These are phyloP conservation scores for Asterophora lycoperdoides DNA, from an alignment of 768 basidiomycete species.

Conservation along the genomic window DNA sequence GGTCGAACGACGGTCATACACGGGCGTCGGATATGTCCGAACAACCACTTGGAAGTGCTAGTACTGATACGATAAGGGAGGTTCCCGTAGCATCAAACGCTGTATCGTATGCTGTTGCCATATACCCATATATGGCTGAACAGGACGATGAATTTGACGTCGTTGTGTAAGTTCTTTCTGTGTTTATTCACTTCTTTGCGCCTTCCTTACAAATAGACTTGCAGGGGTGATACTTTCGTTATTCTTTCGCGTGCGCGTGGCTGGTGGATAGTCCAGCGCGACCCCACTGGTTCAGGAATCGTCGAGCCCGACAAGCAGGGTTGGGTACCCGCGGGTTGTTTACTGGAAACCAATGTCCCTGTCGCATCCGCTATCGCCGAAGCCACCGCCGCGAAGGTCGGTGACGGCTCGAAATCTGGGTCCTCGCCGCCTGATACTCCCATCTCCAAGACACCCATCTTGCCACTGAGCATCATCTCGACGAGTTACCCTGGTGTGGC, in stretches of 20 bases:
- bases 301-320: slow-evolving; percentile 86
- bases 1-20: slow-evolving; percentile 24
- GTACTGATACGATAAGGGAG: slow-evolving; percentile 29
- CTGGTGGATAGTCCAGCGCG: slow-evolving; percentile 99
- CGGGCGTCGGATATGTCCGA: slow-evolving; percentile 13
- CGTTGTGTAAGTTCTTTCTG: slow-evolving; percentile 66
- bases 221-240: slow-evolving; percentile 88
- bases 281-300: slow-evolving; percentile 78
- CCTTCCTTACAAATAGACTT: background rate
- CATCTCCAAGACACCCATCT: slow-evolving; percentile 69
- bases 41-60: slow-evolving; percentile 17
- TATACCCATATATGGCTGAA: slow-evolving; percentile 98
- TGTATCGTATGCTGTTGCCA: slow-evolving; percentile 93
- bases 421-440: slow-evolving; percentile 34
- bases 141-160: slow-evolving; percentile 99
- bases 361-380: slow-evolving; percentile 85
- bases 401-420: slow-evolving; percentile 34
- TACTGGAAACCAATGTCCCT: slow-evolving; percentile 89
- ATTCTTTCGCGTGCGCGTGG: slow-evolving; percentile 93
- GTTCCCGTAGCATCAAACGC: slow-evolving; percentile 44
- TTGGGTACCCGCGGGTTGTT: slow-evolving; percentile 97
- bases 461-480: slow-evolving; percentile 90
- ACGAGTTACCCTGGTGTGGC: slow-evolving; percentile 96
- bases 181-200: slow-evolving; percentile 3
- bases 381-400: slow-evolving; percentile 61